phyloP scores from a whole-genome alignment of 1,284 basidiomycete genomes.

The Cryptococcus sp. region DNA sequence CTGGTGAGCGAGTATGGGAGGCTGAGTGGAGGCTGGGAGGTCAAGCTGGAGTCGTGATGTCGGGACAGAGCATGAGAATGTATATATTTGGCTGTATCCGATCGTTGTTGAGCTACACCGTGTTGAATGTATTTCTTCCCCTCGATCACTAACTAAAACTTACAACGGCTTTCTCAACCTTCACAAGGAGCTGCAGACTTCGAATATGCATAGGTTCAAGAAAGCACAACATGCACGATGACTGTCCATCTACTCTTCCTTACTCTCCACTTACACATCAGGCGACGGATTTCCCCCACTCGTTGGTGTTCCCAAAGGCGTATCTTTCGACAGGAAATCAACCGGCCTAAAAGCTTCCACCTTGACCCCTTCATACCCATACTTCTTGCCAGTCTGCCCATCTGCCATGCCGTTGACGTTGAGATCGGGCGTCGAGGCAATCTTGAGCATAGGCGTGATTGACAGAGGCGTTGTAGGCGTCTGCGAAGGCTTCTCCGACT shows the following conservation, averaged over 20 bases:
- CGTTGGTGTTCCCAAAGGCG: slow-evolving; percentile 1
- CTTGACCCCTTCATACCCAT: neutral
- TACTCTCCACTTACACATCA: too few species aligned
- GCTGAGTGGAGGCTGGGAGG: slow-evolving; percentile 27
- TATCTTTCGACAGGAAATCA: neutral
- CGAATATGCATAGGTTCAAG: too few species aligned
- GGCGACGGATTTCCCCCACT: neutral
- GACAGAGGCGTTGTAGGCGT: neutral
- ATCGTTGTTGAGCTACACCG: too few species aligned
- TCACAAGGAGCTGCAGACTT: too few species aligned
- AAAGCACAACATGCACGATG: too few species aligned
- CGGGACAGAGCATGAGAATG: too few species aligned
- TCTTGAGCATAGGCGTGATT: neutral
- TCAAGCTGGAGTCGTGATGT: neutral
- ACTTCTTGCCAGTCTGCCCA: neutral
- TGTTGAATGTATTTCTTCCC: too few species aligned
- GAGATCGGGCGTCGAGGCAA: neutral
- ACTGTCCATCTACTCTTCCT: too few species aligned
- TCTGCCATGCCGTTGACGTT: too few species aligned
- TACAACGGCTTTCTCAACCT: too few species aligned
- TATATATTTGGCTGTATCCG: too few species aligned
- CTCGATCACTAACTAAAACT: too few species aligned
- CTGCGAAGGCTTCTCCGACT: neutral
- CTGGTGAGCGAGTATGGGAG: slow-evolving; percentile 36
- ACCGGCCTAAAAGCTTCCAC: slow-evolving; percentile 7